Conservation (phyloP, 2,329 filamentous ascomycete species). For the Sporothrix brunneoviolacea region DNA sequence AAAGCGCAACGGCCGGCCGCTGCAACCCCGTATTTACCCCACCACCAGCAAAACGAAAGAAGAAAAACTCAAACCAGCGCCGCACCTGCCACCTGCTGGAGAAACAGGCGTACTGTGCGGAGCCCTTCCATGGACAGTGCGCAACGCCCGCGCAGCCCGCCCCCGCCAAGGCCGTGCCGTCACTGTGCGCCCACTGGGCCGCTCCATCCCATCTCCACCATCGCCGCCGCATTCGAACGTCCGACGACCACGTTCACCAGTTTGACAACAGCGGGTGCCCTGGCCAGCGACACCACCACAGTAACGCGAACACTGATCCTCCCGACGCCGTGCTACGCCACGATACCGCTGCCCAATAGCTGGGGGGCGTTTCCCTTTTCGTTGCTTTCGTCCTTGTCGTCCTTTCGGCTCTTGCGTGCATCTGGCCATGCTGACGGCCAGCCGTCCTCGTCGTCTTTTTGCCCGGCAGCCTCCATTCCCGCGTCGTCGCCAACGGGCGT, state of each 20-base stretch:
- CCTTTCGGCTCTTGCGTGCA: background rate
- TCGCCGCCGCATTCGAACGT: background rate
- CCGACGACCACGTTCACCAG: background rate
- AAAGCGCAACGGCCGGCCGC: background rate
- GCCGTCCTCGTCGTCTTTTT: background rate
- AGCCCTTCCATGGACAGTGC: background rate
- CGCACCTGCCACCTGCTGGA: no score
- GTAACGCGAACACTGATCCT: background rate
- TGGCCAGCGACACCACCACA: background rate
- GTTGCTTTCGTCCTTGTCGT: background rate
- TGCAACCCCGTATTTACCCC: constrained; percentile 14
- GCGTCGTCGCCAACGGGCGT: no score
- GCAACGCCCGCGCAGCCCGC: no score
- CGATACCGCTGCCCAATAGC: constrained; percentile 8
- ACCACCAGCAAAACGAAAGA: background rate
- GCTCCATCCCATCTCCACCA: constrained; percentile 3
- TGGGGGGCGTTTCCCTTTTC: background rate
- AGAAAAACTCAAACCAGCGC: background rate
- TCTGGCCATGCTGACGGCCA: background rate
- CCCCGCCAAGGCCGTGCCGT: background rate
- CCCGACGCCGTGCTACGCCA: constrained; percentile 19
- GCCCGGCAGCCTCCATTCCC: background rate
- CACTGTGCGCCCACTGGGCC: background rate
- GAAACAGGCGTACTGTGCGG: background rate
- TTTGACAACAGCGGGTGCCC: constrained; percentile 4